phyloP scores from a whole-genome alignment of 305 asterid species.

The Solanum hybrid region DNA sequence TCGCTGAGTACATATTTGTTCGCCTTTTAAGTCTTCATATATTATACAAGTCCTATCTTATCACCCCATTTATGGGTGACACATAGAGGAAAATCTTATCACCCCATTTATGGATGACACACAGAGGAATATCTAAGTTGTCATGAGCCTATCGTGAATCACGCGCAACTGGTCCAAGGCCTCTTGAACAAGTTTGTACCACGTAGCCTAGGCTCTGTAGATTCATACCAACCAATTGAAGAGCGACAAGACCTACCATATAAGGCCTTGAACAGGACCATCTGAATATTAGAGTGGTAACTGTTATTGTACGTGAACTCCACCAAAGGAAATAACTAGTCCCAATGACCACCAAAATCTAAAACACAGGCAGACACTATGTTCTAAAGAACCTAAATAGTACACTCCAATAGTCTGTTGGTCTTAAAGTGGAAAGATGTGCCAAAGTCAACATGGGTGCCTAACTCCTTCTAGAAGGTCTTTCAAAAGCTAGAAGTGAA shows the following conservation, averaged over 20 bases:
- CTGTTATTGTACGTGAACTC: neutral
- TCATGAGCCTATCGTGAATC: neutral
- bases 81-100: neutral
- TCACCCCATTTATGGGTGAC: no score
- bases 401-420: neutral
- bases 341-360: neutral
- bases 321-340: neutral
- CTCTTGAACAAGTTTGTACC: neutral
- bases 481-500: no score
- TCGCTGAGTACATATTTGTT: neutral
- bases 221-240: no score
- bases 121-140: no score
- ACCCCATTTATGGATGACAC: neutral
- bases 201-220: neutral
- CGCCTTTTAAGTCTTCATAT: neutral
- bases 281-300: neutral
- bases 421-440: neutral
- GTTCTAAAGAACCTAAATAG: neutral
- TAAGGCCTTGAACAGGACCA: neutral
- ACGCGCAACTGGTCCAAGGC: neutral
- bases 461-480: neutral
- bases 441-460: neutral
- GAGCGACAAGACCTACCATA: neutral
- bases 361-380: neutral
- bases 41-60: neutral